These are phyloP conservation scores for Neurospora sp. DNA, from an alignment of 495 filamentous ascomycete species.

Conservation along the genomic window DNA sequence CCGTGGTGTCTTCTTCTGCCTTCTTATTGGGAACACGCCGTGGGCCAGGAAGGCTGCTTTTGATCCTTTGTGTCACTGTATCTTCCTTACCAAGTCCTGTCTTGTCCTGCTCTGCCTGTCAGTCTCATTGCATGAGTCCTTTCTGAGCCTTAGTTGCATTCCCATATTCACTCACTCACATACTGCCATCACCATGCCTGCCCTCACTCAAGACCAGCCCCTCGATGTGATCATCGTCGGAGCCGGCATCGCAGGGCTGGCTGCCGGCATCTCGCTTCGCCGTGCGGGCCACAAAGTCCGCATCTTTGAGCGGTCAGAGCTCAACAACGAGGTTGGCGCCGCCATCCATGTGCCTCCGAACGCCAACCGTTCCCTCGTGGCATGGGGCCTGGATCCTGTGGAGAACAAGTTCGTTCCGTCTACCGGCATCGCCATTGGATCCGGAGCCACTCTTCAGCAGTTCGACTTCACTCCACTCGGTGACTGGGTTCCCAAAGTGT, in stretches of 20 bases:
- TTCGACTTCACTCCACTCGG: conserved; percentile 18
- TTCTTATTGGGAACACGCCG: background rate
- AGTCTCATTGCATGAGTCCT: background rate
- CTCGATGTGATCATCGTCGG: conserved; percentile 41
- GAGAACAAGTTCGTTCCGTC: conserved; percentile 20
- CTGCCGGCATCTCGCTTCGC: conserved; percentile 39
- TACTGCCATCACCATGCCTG: background rate
- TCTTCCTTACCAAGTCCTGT: background rate
- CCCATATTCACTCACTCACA: background rate
- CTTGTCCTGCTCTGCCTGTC: background rate
- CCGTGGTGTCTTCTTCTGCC: background rate
- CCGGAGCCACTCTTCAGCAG: conserved; percentile 24
- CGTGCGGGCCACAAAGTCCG: conserved; percentile 39
- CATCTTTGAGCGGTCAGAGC: conserved; percentile 41
- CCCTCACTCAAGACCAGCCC: background rate
- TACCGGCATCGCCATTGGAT: conserved; percentile 18
- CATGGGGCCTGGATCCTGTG: conserved; percentile 34
- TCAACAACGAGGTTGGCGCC: conserved; percentile 45
- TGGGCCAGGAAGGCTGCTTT: background rate
- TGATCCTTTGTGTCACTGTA: background rate
- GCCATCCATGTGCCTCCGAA: conserved; percentile 43
- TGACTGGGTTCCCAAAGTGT: conserved; percentile 2
- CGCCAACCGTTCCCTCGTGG: conserved; percentile 32
- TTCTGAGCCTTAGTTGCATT: background rate
- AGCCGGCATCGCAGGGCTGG: conserved; percentile 43